Evolutionary conservation across 306 rosid species (phyloP).

Genomic region (Senna tora): DNA sequence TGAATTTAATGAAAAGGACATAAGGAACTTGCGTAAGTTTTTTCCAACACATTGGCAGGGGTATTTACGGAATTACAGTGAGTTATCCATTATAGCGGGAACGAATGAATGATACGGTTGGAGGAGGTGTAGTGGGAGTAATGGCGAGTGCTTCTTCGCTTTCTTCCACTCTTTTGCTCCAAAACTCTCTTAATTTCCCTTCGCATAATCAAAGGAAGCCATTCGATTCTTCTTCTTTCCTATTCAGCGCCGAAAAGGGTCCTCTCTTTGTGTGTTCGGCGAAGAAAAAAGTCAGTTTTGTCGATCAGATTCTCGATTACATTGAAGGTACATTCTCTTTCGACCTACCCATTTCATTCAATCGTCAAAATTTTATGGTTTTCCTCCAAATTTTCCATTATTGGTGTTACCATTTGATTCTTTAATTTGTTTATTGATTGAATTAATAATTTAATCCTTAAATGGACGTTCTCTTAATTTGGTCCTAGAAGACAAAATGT

Average conservation of each 20-base stretch:
- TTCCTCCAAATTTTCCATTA: conserved; percentile 20
- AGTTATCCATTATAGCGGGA: conserved; percentile 56
- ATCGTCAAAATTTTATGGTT: neutral
- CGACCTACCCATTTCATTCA: neutral
- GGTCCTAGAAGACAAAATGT: too few relatives aligned
- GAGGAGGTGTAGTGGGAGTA: conserved; percentile 36
- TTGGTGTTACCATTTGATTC: neutral
- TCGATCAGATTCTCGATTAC: conserved; percentile 92
- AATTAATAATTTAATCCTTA: too few relatives aligned
- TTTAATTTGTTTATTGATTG: too few relatives aligned
- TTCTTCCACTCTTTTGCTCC: conserved; percentile 48
- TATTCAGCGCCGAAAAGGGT: conserved; percentile 31
- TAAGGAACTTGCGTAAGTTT: too few relatives aligned
- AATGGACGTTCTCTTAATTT: too few relatives aligned
- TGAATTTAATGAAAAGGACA: too few relatives aligned
- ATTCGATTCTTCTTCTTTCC: conserved; percentile 39
- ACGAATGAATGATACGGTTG: conserved; percentile 67
- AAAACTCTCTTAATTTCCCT: conserved; percentile 31
- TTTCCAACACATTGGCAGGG: too few relatives aligned
- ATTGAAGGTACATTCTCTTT: conserved; percentile 53
- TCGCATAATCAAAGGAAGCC: conserved; percentile 40
- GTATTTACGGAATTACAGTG: conserved; percentile 1
- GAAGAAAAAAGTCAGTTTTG: conserved; percentile 74
- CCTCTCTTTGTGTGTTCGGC: conserved; percentile 52
- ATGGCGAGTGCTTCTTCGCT: conserved; percentile 56